Percentiles rank a stretch among this genome's conserved stretches.
phyloP scores from a whole-genome alignment of 495 filamentous ascomycete genomes.

The Talaromyces stipitatus region DNA sequence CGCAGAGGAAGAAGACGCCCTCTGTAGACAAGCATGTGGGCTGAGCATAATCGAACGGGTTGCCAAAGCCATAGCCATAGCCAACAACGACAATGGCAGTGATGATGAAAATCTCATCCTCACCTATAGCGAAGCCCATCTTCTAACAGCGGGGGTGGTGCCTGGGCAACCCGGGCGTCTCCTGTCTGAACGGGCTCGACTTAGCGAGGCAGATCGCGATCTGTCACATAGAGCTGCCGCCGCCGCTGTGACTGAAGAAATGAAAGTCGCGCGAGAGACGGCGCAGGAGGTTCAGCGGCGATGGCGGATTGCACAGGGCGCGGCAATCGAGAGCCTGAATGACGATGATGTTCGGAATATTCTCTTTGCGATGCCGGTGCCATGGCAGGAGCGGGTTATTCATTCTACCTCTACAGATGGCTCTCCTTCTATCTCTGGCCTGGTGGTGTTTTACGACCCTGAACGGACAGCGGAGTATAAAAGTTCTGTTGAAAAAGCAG shows the following conservation, averaged over 20 bases:
- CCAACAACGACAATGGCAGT: neutral
- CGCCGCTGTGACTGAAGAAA: conserved; percentile 7
- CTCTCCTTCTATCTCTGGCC: neutral
- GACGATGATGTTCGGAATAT: conserved; percentile 8
- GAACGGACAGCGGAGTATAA: neutral
- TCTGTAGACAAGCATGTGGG: conserved; percentile 8
- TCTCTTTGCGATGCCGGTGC: conserved; percentile 7
- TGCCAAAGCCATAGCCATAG: conserved; percentile 9
- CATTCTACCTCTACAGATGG: conserved; percentile 1
- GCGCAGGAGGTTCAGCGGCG: conserved; percentile 1
- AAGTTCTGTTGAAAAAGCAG: conserved; percentile 7
- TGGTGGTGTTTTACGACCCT: conserved; percentile 9
- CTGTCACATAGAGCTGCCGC: conserved; percentile 5
- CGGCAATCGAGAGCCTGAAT: neutral
- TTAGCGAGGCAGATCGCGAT: conserved; percentile 5
- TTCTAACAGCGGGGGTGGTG: conserved; percentile 4
- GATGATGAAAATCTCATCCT: neutral
- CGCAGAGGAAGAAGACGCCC: conserved; percentile 6
- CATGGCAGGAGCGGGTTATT: conserved; percentile 9
- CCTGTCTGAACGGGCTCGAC: conserved; percentile 2
- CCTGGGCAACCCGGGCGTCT: neutral
- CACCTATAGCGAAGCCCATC: conserved; percentile 3
- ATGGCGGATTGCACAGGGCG: neutral
- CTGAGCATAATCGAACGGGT: conserved; percentile 7
- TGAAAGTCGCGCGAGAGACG: neutral